Percentiles rank a stretch among this genome's conserved stretches.
phyloP scores from a whole-genome alignment of 225 moss, liverwort and hornwort genomes.

The Ulota crispa region DNA sequence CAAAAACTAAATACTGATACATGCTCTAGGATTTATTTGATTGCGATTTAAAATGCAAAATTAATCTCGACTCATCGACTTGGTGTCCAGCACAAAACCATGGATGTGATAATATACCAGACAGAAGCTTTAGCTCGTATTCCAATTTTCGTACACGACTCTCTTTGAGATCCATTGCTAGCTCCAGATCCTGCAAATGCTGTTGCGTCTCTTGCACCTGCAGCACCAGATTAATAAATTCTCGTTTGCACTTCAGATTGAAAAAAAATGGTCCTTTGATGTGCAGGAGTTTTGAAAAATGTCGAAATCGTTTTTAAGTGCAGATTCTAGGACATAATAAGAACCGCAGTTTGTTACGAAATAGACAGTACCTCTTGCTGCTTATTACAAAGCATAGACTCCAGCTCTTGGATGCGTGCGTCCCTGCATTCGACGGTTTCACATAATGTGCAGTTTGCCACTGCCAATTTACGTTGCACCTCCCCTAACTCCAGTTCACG shows the following conservation, averaged over 20 bases:
- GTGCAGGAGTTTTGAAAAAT: neutral
- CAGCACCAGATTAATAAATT: constrained; percentile 4
- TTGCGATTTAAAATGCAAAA: neutral
- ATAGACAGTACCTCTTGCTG: constrained; percentile 68
- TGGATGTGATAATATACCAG: constrained; percentile 46
- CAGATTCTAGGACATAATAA: neutral
- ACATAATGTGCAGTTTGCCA: constrained; percentile 79
- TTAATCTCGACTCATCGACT: neutral
- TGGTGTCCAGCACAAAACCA: neutral
- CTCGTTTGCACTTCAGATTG: neutral
- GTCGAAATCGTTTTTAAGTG: neutral
- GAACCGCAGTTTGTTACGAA: neutral
- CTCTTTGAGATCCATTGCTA: constrained; percentile 89
- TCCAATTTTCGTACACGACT: constrained; percentile 90
- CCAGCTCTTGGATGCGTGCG: constrained; percentile 78
- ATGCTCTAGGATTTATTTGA: neutral
- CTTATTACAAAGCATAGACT: constrained; percentile 68
- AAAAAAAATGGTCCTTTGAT: neutral
- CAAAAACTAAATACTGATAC: neutral
- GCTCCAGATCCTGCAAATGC: constrained; percentile 77
- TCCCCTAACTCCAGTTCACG: constrained; percentile 90
- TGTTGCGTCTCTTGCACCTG: constrained; percentile 87
- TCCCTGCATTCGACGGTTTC: constrained; percentile 93
- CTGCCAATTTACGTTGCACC: constrained; percentile 86
- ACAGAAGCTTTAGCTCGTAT: constrained; percentile 80